These are phyloP conservation scores for Amanita thiersii DNA, from an alignment of 768 basidiomycete species.

Conservation along the genomic window DNA sequence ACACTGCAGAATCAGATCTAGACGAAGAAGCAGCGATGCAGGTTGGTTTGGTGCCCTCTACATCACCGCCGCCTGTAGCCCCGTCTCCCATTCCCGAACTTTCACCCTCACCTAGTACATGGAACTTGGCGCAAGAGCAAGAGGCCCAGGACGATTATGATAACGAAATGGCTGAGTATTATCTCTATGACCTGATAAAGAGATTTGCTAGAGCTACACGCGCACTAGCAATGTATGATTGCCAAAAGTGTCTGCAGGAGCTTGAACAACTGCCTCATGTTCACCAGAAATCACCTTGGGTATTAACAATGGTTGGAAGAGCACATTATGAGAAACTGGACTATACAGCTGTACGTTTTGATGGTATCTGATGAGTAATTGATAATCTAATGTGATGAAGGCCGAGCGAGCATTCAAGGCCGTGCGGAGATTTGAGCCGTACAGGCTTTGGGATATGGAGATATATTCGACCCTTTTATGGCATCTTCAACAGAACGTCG, in stretches of 20 bases:
- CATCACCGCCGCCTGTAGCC: slow-evolving; percentile 50
- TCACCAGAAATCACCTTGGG: slow-evolving; percentile 70
- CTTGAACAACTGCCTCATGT: slow-evolving; percentile 67
- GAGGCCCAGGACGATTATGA: slow-evolving; percentile 67
- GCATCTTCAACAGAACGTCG: slow-evolving; percentile 82
- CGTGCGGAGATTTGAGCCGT: slow-evolving; percentile 80
- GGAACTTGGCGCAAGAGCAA: slow-evolving; percentile 62
- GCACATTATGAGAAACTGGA: slow-evolving; percentile 88
- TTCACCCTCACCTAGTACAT: slow-evolving; percentile 54
- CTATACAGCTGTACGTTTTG: slow-evolving; percentile 71
- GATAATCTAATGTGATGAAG: slow-evolving; percentile 32
- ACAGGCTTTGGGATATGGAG: slow-evolving; percentile 89
- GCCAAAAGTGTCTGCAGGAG: slow-evolving; percentile 63
- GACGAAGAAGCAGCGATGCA: slow-evolving; percentile 50
- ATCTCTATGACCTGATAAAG: slow-evolving; percentile 75
- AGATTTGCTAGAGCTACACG: slow-evolving; percentile 76
- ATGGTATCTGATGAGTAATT: slow-evolving; percentile 18
- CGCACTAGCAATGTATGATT: slow-evolving; percentile 70
- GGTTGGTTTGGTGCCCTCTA: slow-evolving; percentile 47
- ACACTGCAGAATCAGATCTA: slow-evolving; percentile 61
- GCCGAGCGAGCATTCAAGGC: slow-evolving; percentile 85
- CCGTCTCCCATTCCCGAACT: slow-evolving; percentile 58
- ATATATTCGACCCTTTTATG: slow-evolving; percentile 93
- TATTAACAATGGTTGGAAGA: slow-evolving; percentile 75
- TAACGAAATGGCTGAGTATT: slow-evolving; percentile 69